Percentiles rank a stretch among this genome's conserved stretches.
Evolutionary conservation across 306 rosid species (phyloP).

Genomic region (Inga leiocalycina): DNA sequence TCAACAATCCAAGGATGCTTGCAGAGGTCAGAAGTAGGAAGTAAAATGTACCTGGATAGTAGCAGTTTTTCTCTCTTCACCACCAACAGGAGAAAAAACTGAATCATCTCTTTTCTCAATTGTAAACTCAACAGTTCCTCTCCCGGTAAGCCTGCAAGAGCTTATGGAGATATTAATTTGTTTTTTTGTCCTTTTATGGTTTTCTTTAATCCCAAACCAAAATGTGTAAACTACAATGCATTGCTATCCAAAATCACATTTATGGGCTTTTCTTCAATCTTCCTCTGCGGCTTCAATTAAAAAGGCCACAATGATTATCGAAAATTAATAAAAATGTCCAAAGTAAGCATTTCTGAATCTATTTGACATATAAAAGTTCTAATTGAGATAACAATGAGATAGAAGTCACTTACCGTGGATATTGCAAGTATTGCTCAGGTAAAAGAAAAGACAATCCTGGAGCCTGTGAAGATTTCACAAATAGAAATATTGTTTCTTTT

Average conservation of each 20-base stretch:
- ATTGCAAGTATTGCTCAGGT: slow-evolving; percentile 69
- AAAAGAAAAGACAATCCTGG: slow-evolving; percentile 91
- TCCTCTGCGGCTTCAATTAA: neutral
- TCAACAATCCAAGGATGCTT: slow-evolving; percentile 10
- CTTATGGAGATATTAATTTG: slow-evolving; percentile 35
- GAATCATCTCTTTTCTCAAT: slow-evolving; percentile 85
- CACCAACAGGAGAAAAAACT: slow-evolving; percentile 80
- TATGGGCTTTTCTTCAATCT: neutral
- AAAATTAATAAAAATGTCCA: neutral
- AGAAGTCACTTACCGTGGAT: slow-evolving; percentile 70
- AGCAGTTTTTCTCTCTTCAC: slow-evolving; percentile 75
- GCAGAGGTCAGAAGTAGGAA: slow-evolving; percentile 16
- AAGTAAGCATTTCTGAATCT: slow-evolving; percentile 11
- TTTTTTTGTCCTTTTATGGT: neutral
- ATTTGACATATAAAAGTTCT: slow-evolving; percentile 19
- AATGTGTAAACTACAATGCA: slow-evolving; percentile 1
- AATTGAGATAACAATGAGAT: slow-evolving; percentile 2
- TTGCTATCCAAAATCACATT: neutral
- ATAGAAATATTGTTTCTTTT: slow-evolving; percentile 10
- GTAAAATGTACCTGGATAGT: slow-evolving; percentile 63
- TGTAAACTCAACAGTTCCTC: slow-evolving; percentile 86
- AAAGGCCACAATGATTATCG: neutral
- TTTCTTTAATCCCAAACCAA: neutral
- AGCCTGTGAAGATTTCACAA: slow-evolving; percentile 61
- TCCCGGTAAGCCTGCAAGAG: slow-evolving; percentile 74